A percentile compares a stretch with the other conserved stretches of the same genome.
phyloP scores from a whole-genome alignment of 257 asterid species.

The Cruciata laevipes region DNA sequence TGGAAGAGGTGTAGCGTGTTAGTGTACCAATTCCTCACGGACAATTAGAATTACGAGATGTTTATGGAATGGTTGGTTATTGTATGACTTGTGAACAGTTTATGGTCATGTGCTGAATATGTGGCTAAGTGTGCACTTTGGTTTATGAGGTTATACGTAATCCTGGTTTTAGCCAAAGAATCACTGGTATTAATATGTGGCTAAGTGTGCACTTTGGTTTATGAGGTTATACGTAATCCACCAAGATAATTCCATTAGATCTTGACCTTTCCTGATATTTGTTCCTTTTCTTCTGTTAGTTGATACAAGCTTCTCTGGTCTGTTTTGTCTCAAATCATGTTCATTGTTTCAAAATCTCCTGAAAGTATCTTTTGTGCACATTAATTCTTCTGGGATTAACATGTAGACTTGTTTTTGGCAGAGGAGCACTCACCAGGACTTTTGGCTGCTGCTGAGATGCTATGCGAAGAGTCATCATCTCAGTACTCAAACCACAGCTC shows the following conservation, averaged over 20 bases:
- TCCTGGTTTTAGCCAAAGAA: background rate
- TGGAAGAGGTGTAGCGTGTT: background rate
- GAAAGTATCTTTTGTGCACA: background rate
- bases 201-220: background rate
- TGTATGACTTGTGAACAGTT: background rate
- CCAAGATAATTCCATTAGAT: too few relatives aligned
- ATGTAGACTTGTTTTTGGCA: conserved; percentile 15
- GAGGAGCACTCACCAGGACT: conserved; percentile 41
- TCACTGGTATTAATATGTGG: background rate
- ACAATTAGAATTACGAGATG: background rate
- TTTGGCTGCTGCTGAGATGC: conserved; percentile 73
- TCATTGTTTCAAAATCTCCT: background rate
- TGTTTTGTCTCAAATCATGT: background rate
- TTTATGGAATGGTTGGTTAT: background rate
- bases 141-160: too few relatives aligned
- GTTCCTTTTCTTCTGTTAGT: background rate
- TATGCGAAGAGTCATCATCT: conserved; percentile 51
- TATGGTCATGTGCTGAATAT: background rate
- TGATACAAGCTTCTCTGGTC: background rate
- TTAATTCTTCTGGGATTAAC: background rate
- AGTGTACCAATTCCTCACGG: background rate
- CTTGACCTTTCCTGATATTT: too few relatives aligned
- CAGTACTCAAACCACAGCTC: conserved; percentile 31
- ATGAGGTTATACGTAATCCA: background rate
- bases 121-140: too few relatives aligned